A percentile compares a stretch with the other conserved stretches of the same genome.
These are phyloP conservation scores for Fomitopsis betulina DNA, from an alignment of 1,284 basidiomycete species.

Conservation along the genomic window DNA sequence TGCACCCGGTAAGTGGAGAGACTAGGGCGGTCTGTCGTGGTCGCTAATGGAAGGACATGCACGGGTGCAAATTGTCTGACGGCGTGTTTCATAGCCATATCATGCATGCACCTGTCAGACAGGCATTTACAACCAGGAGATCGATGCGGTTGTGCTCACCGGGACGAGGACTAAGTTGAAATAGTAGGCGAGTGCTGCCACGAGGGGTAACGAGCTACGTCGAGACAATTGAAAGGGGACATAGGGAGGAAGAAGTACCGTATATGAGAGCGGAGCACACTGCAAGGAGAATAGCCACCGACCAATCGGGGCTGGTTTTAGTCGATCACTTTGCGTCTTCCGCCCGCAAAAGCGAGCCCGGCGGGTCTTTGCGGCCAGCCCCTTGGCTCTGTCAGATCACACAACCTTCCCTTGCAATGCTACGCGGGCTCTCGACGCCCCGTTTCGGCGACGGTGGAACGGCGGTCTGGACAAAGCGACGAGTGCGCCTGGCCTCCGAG, in stretches of 20 bases:
- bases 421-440: neutral
- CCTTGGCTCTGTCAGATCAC: neutral
- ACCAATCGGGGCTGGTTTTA: neutral
- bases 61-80: neutral
- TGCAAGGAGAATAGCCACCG: slow-evolving; percentile 1
- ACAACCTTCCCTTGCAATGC: neutral
- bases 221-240: neutral
- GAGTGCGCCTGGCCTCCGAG: neutral
- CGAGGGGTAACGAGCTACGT: neutral
- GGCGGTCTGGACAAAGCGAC: too few species aligned
- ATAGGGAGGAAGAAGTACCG: neutral
- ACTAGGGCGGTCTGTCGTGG: neutral
- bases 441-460: neutral
- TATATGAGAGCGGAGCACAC: slow-evolving; percentile 1
- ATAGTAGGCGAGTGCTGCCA: neutral
- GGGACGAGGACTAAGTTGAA: neutral
- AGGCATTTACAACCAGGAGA: neutral
- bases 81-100: neutral
- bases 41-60: neutral
- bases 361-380: neutral
- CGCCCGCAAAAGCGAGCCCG: neutral
- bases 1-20: slow-evolving; percentile 12
- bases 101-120: neutral
- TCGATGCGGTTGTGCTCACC: neutral
- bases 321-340: neutral